phyloP scores from a whole-genome alignment of 306 rosid species.

The Herpetospermum pedunculosum region DNA sequence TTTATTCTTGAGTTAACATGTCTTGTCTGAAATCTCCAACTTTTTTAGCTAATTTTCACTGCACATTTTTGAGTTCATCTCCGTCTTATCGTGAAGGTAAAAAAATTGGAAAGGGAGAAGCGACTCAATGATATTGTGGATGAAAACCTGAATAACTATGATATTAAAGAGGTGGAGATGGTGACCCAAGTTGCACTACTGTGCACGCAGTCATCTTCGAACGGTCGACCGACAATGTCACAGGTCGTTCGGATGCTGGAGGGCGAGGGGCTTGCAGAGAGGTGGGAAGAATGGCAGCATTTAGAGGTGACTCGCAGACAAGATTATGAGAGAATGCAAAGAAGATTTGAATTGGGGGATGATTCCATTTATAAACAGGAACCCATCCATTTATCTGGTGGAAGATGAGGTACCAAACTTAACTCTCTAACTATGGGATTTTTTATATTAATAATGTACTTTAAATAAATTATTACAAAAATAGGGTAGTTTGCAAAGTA shows the following conservation, averaged over 20 bases:
- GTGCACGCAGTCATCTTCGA: slow-evolving; percentile 85
- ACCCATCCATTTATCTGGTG: slow-evolving; percentile 85
- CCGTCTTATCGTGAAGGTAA: slow-evolving; percentile 47
- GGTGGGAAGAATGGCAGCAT: slow-evolving; percentile 98
- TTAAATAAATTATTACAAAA: too few species aligned
- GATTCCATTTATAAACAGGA: slow-evolving; percentile 77
- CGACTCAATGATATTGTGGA: slow-evolving; percentile 68
- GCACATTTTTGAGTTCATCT: neutral
- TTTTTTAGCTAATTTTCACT: neutral
- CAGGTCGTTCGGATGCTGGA: slow-evolving; percentile 96
- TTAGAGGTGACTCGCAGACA: slow-evolving; percentile 74
- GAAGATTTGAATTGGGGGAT: slow-evolving; percentile 95
- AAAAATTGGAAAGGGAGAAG: slow-evolving; percentile 82
- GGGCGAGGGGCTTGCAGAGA: slow-evolving; percentile 98
- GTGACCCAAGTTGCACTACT: slow-evolving; percentile 85
- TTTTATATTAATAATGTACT: too few species aligned
- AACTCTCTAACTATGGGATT: neutral
- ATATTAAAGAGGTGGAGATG: slow-evolving; percentile 78
- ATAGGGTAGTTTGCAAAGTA: too few species aligned
- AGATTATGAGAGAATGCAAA: slow-evolving; percentile 68
- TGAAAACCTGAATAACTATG: slow-evolving; percentile 46
- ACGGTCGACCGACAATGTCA: slow-evolving; percentile 85
- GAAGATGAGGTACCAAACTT: slow-evolving; percentile 37
- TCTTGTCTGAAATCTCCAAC: neutral
- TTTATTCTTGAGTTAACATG: too few species aligned